These are phyloP conservation scores for Russula ochroleuca DNA, from an alignment of 768 basidiomycete species.

Conservation along the genomic window DNA sequence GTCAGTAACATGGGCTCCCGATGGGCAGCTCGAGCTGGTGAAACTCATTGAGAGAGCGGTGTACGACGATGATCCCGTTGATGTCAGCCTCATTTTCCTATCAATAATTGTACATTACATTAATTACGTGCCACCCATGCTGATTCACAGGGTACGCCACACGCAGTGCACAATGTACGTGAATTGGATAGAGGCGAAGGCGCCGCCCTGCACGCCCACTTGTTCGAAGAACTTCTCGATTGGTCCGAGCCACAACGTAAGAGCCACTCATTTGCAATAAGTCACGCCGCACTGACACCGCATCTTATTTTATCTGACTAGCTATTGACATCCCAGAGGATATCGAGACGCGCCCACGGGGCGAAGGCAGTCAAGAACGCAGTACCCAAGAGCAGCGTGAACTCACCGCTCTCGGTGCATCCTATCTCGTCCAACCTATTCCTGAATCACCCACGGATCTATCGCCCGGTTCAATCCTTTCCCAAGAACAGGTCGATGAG, in stretches of 20 bases:
- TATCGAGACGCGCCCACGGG: conserved; percentile 51
- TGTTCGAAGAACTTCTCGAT: conserved; percentile 84
- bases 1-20: conserved; percentile 73
- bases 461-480: conserved; percentile 42
- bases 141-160: conserved; percentile 58
- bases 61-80: conserved; percentile 84
- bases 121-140: conserved; percentile 42
- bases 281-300: conserved; percentile 27
- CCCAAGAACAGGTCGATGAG: conserved; percentile 65
- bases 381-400: conserved; percentile 71
- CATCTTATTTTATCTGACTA: conserved; percentile 33
- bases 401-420: conserved; percentile 65
- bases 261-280: conserved; percentile 32
- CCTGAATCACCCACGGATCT: conserved; percentile 78
- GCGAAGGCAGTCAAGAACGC: conserved; percentile 67
- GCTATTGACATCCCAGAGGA: conserved; percentile 61
- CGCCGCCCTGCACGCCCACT: conserved; percentile 72
- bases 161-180: conserved; percentile 66
- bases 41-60: conserved; percentile 79
- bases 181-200: conserved; percentile 88
- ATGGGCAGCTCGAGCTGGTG: conserved; percentile 67
- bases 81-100: conserved; percentile 62
- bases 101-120: conserved; percentile 44
- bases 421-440: conserved; percentile 71
- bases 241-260: conserved; percentile 81